Base-by-base conservation (phyloP, 75 land plant genomes). In the Sequoiadendron giganteum region DNA sequence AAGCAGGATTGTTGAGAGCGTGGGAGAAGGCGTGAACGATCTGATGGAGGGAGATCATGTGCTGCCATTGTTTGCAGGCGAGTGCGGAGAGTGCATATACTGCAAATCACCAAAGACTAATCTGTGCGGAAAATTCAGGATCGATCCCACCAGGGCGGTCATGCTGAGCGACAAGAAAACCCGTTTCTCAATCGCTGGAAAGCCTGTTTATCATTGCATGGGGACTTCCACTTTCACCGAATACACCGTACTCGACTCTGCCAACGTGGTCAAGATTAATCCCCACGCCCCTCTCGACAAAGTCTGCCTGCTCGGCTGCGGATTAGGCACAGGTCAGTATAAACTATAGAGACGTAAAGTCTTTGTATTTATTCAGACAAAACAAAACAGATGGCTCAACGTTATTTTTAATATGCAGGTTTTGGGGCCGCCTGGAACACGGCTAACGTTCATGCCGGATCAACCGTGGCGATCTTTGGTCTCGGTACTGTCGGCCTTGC, bases 401-500 rank as follows among this genome's bases (percentile, higher is more conserved):
- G 48, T 45, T n/a, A 0, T 10, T n/a, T 48, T 28, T 84, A 11
- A 15, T 43, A 8, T 84, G 38, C 85, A 97, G 98, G 98, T 13
- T 85, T 97, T 40, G 98, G 98, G 83, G 98, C 97, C 15, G 97
- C 91, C 21, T 94, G 96, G 93, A 97, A 97, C 85, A 91, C 91
- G 30, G 98, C 97, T 2, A 92, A 97, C 70, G 92, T 95, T 42
- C 85, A 92, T 30, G 43, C 92, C 11, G 97, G 97, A 10, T 96
- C 96, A 49, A 93, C 85, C 39, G 95, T 97, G 68, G 98, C 97
- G 2, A 86, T 97, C 38, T 97, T 95, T 90, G 98, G 98, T 4
- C 93, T 97, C 36, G 98, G 98, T 34, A 91, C 97, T 0, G 96
- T 97, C 14, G 97, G 98, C 1, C 93, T 95, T 43, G 97, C 97